Conservation (phyloP, 257 asterid species). For the Osmanthus fragrans region DNA sequence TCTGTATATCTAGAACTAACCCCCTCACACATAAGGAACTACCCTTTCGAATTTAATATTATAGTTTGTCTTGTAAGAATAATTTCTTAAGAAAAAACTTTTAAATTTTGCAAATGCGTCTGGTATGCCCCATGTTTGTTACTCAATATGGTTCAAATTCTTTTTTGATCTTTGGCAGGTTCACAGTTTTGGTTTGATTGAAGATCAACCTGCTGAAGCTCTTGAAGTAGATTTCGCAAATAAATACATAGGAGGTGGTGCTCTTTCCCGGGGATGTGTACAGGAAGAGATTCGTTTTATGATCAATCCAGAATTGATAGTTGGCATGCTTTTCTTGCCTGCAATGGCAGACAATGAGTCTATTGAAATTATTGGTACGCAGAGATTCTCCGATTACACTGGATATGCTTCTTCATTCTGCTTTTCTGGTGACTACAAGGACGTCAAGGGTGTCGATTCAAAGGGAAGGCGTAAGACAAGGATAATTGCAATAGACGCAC, state of each 20-base stretch:
- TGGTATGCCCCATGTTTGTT: constrained; percentile 2
- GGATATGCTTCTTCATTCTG: constrained; percentile 93
- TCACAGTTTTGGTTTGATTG: constrained; percentile 61
- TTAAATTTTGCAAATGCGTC: neutral
- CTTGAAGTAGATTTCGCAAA: constrained; percentile 94
- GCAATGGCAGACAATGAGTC: constrained; percentile 85
- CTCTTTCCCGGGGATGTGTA: constrained; percentile 77
- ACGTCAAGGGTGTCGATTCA: constrained; percentile 52
- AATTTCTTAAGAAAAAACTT: constrained; percentile 1
- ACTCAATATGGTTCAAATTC: neutral
- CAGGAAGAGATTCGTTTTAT: constrained; percentile 97
- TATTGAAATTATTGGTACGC: constrained; percentile 84
- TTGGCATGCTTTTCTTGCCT: constrained; percentile 77
- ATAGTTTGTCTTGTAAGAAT: neutral
- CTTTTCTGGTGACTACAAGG: constrained; percentile 60
- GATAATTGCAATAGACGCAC: constrained; percentile 81
- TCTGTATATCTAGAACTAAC: neutral
- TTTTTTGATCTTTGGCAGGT: constrained; percentile 44
- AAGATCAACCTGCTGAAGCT: constrained; percentile 67
- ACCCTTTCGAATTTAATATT: neutral
- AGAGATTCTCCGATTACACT: constrained; percentile 78
- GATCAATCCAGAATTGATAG: constrained; percentile 86
- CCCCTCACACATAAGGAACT: neutral
- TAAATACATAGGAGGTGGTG: constrained; percentile 88
- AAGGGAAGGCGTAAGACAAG: constrained; percentile 74